Conservation (phyloP, 148 eudicot species). For the Chenopodium berlandieri region DNA sequence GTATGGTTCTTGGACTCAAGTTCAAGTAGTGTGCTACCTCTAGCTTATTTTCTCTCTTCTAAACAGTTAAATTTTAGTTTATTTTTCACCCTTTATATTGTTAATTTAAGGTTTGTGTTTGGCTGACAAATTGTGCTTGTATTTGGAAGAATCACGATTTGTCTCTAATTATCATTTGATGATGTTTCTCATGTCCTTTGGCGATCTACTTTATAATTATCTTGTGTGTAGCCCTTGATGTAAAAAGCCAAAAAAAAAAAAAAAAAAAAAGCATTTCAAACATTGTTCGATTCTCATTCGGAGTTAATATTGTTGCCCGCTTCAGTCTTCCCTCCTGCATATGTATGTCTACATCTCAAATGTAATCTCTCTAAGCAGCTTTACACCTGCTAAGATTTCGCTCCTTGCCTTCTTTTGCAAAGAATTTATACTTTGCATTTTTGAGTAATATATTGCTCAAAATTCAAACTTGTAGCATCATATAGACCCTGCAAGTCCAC, state of each 20-base stretch:
- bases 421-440: no score
- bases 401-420: background rate
- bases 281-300: background rate
- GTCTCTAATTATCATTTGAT: slow-evolving; percentile 15
- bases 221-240: slow-evolving; percentile 5
- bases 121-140: slow-evolving; percentile 14
- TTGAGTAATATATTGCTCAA: no score
- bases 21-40: background rate
- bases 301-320: background rate
- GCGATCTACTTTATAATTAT: background rate
- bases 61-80: background rate
- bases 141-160: slow-evolving; percentile 4
- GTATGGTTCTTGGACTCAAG: background rate
- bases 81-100: background rate
- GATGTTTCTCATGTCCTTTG: background rate
- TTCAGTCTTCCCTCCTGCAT: background rate
- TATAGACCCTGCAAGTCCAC: no score
- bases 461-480: no score
- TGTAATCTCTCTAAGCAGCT: background rate
- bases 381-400: background rate
- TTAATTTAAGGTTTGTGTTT: slow-evolving; percentile 7
- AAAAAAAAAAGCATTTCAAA: background rate
- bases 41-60: background rate
- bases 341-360: background rate
- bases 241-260: background rate